These are phyloP conservation scores for Vigna reflexopilosa DNA, from an alignment of 306 rosid species.

Conservation along the genomic window DNA sequence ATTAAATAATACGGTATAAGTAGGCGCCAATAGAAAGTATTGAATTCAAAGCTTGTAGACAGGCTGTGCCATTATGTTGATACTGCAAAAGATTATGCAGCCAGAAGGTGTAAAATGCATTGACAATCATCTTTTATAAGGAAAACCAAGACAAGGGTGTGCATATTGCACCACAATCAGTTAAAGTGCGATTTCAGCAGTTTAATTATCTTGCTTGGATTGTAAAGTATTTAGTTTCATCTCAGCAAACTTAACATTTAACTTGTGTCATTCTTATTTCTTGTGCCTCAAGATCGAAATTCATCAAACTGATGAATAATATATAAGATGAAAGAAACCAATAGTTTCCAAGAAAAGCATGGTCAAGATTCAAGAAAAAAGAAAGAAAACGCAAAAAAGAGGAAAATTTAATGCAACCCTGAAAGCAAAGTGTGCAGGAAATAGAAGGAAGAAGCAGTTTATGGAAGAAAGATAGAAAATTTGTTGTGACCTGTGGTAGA, in stretches of 20 bases:
- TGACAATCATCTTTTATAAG: no score
- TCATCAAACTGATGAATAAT: constrained; percentile 35
- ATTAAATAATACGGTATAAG: constrained; percentile 13
- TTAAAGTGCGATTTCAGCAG: no score
- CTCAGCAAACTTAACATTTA: constrained; percentile 37
- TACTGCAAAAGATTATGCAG: no score
- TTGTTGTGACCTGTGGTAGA: constrained; percentile 53
- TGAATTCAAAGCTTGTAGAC: no score
- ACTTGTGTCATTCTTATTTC: not conserved
- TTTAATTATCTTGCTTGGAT: not conserved
- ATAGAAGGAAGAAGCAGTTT: not conserved
- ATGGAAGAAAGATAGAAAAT: constrained; percentile 26
- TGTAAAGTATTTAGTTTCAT: constrained; percentile 4
- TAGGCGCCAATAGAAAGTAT: not conserved
- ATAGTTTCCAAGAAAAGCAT: constrained; percentile 31
- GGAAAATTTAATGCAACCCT: constrained; percentile 36
- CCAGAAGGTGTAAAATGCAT: no score
- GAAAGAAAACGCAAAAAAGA: not conserved
- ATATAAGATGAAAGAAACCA: constrained; percentile 50
- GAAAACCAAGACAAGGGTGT: no score
- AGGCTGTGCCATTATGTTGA: no score
- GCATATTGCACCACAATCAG: no score
- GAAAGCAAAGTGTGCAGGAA: not conserved
- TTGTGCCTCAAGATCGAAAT: not conserved
- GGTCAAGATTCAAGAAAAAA: not conserved